Percentiles rank a stretch among this genome's conserved stretches.
Evolutionary conservation across 352 stramenopile genomes (phyloP).

Genomic region (Globisporangium irregulare): DNA sequence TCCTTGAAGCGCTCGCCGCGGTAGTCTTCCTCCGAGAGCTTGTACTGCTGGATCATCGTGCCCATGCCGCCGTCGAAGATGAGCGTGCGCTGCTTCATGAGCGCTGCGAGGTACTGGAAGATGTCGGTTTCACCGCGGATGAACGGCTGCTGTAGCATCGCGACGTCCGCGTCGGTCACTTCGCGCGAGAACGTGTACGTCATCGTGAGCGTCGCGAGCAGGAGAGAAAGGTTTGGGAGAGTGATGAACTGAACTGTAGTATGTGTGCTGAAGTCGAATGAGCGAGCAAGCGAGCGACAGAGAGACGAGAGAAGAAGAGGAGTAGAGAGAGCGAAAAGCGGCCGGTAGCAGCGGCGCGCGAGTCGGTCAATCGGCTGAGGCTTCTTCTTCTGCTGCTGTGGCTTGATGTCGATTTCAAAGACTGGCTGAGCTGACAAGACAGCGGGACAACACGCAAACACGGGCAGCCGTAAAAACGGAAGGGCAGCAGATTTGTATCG

Average conservation of each 20-base stretch:
- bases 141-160: constrained; percentile 58
- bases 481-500: neutral
- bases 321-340: constrained; percentile 11
- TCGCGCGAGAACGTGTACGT: constrained; percentile 18
- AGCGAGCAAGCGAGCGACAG: neutral
- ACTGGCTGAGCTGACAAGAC: neutral
- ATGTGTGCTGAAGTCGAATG: neutral
- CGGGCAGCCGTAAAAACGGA: neutral
- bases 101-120: constrained; percentile 66
- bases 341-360: constrained; percentile 16
- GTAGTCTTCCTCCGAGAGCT: constrained; percentile 95
- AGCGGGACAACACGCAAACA: neutral
- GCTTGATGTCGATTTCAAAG: neutral
- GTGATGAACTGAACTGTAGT: neutral
- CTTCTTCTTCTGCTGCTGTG: neutral
- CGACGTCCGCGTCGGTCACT: constrained; percentile 35
- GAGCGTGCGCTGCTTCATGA: constrained; percentile 82
- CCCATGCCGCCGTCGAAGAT: constrained; percentile 98
- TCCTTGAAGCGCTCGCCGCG: constrained; percentile 93
- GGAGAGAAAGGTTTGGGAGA: neutral
- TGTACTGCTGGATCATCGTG: constrained; percentile 96
- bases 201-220: constrained; percentile 3
- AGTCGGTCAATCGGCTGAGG: constrained; percentile 9
- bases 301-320: neutral
- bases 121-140: constrained; percentile 70